Evolutionary conservation across 805 yeast species (phyloP).

Genomic region (Ogataea neopini): DNA sequence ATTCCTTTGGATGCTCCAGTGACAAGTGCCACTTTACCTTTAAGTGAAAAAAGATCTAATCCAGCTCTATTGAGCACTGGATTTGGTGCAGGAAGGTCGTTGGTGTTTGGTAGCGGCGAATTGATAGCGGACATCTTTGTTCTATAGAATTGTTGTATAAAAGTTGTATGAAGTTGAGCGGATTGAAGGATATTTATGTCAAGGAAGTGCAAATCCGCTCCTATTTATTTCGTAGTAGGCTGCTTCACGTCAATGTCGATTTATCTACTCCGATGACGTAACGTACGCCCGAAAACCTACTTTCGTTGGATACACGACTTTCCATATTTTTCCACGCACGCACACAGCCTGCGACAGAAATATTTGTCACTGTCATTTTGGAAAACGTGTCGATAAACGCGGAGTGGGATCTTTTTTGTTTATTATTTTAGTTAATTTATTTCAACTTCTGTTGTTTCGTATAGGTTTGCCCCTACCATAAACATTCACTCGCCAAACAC

Average conservation of each 20-base stretch:
- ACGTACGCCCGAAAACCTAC: background rate
- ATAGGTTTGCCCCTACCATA: background rate
- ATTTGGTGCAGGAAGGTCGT: constrained; percentile 50
- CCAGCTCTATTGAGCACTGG: constrained; percentile 56
- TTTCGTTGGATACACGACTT: background rate
- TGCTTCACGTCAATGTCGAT: background rate
- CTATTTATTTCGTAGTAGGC: background rate
- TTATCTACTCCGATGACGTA: constrained; percentile 13
- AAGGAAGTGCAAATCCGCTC: background rate
- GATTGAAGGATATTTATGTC: too few species aligned
- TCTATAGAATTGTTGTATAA: background rate
- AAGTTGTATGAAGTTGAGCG: too few species aligned
- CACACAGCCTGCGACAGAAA: constrained; percentile 1
- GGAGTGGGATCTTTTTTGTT: background rate
- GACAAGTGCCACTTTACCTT: constrained; percentile 82
- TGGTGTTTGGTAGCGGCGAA: constrained; percentile 18
- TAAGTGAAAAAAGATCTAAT: constrained; percentile 69
- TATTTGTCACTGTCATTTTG: background rate
- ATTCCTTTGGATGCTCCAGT: constrained; percentile 88
- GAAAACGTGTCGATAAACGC: background rate
- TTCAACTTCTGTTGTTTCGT: background rate
- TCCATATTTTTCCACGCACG: constrained; percentile 4
- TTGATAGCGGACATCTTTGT: constrained; percentile 4
- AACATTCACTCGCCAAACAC: background rate
- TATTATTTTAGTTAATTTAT: background rate